phyloP scores from a whole-genome alignment of 164 flowering plant species.

The Magnolia kwangsiensis region DNA sequence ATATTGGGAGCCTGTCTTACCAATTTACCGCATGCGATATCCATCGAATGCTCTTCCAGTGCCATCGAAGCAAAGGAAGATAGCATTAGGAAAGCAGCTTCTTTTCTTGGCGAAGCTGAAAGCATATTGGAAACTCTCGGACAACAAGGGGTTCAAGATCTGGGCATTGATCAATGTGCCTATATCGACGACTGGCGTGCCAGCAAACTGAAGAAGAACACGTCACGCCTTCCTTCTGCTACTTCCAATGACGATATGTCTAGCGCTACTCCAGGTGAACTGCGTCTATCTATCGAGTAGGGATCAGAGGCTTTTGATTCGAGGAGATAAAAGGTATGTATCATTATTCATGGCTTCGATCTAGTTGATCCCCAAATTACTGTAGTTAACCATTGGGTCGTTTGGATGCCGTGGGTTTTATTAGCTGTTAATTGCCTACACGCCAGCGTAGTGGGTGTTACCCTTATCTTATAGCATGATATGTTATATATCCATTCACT shows the following conservation, averaged over 20 bases:
- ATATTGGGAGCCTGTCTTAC: slow-evolving; percentile 4
- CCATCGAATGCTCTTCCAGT: not conserved
- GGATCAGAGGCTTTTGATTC: too few relatives aligned
- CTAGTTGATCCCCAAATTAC: too few relatives aligned
- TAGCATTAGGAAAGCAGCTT: not conserved
- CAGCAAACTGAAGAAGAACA: not conserved
- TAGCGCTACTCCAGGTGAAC: too few relatives aligned
- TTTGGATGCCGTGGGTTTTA: too few relatives aligned
- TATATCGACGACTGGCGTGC: not conserved
- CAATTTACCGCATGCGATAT: not conserved
- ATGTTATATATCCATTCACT: too few relatives aligned
- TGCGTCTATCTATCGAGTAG: too few relatives aligned
- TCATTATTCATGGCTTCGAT: too few relatives aligned
- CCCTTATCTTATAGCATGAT: too few relatives aligned
- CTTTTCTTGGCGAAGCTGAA: not conserved
- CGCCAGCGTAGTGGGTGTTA: too few relatives aligned
- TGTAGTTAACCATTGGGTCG: too few relatives aligned
- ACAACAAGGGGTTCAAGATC: not conserved
- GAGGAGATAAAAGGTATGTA: too few relatives aligned
- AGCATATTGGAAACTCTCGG: not conserved
- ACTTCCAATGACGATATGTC: not conserved
- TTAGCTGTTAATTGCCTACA: too few relatives aligned
- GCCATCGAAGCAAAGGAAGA: not conserved
- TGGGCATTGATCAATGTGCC: not conserved
- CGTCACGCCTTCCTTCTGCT: not conserved